These are phyloP conservation scores for Biscutella laevigata DNA, from an alignment of 441 rosid species.

Conservation along the genomic window DNA sequence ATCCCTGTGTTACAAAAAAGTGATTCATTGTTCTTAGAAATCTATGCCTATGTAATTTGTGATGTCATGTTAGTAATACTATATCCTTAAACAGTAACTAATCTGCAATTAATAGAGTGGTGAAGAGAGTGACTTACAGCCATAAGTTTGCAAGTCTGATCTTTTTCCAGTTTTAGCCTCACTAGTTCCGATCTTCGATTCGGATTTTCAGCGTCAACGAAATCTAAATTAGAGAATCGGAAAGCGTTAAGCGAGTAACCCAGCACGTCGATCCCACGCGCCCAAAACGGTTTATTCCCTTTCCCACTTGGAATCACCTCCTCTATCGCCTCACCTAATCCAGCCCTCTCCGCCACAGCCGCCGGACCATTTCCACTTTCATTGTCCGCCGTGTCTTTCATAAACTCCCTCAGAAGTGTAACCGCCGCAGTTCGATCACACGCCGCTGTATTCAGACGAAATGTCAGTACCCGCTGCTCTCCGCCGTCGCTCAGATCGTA, in stretches of 20 bases:
- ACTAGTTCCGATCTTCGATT: constrained; percentile 46
- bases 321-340: constrained; percentile 44
- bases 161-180: constrained; percentile 41
- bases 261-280: constrained; percentile 73
- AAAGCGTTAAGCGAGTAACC: constrained; percentile 81
- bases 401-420: constrained; percentile 40
- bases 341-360: constrained; percentile 16
- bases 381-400: constrained; percentile 18
- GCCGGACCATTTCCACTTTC: background rate
- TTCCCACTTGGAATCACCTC: constrained; percentile 62
- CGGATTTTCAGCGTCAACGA: constrained; percentile 33
- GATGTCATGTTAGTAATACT: background rate
- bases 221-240: constrained; percentile 47
- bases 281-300: constrained; percentile 68
- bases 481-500: constrained; percentile 33
- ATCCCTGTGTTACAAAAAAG: constrained; percentile 43
- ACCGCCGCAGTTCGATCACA: constrained; percentile 76
- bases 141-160: constrained; percentile 41
- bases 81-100: no score
- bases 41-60: background rate
- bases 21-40: background rate
- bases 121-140: constrained; percentile 29
- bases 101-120: background rate
- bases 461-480: constrained; percentile 32
- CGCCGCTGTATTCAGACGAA: constrained; percentile 58